Evolutionary conservation across 192 early-diverging fungal genomes (phyloP).

Genomic region (Thamnidium elegans): DNA sequence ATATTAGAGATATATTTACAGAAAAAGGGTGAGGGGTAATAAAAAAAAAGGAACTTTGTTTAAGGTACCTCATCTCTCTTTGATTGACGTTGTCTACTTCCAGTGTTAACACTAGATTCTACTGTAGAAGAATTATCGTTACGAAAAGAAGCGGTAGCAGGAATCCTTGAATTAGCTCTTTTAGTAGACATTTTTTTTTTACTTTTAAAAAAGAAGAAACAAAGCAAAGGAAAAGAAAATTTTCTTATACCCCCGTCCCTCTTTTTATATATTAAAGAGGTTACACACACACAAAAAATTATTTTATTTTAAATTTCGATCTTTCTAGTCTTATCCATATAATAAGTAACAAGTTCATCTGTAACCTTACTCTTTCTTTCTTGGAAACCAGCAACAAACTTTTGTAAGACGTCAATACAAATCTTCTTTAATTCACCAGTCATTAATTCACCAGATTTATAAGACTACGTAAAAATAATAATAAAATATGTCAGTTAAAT

Average conservation of each 20-base stretch:
- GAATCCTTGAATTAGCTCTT: conserved; percentile 13
- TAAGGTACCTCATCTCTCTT: conserved; percentile 9
- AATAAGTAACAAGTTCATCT: conserved; percentile 57
- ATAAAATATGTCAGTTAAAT: background rate
- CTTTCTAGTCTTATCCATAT: conserved; percentile 56
- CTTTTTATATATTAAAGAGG: background rate
- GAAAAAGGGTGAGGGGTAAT: no score
- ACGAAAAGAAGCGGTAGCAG: conserved; percentile 2
- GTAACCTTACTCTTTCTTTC: conserved; percentile 62
- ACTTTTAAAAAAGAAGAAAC: background rate
- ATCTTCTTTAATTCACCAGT: conserved; percentile 87
- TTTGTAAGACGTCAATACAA: conserved; percentile 82
- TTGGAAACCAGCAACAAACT: conserved; percentile 79
- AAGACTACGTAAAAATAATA: no score
- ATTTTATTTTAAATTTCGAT: conserved; percentile 21
- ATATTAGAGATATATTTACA: no score
- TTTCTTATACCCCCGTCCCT: background rate
- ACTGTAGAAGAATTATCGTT: background rate
- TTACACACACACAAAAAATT: background rate
- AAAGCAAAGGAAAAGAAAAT: background rate
- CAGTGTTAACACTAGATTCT: background rate
- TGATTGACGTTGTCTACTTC: conserved; percentile 6
- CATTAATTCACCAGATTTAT: conserved; percentile 79
- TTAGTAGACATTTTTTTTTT: conserved; percentile 4
- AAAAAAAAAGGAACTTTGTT: no score